Conservation (phyloP, 1,284 basidiomycete species). For the Peniophora sp. region DNA sequence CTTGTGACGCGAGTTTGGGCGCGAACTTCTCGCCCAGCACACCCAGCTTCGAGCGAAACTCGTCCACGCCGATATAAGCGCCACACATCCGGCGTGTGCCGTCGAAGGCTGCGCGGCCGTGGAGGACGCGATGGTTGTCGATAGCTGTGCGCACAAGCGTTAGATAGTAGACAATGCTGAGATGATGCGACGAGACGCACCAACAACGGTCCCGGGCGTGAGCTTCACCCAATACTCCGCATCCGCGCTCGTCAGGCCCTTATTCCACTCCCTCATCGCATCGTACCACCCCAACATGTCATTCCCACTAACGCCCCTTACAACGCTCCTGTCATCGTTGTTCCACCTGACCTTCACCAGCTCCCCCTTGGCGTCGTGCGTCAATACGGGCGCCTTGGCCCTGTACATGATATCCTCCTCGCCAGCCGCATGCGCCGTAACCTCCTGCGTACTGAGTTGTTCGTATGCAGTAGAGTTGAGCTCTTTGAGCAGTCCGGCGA, state of each 20-base stretch:
- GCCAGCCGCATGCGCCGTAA: constrained; percentile 87
- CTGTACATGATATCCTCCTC: constrained; percentile 59
- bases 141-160: constrained; percentile 53
- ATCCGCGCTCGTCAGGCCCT: constrained; percentile 67
- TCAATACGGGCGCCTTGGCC: constrained; percentile 61
- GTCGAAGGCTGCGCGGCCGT: constrained; percentile 85
- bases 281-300: constrained; percentile 72
- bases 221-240: constrained; percentile 92
- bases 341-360: constrained; percentile 88
- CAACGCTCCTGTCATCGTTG: constrained; percentile 85
- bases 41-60: constrained; percentile 72
- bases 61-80: constrained; percentile 89
- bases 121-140: constrained; percentile 92
- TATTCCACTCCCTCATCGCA: constrained; percentile 76
- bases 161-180: constrained; percentile 2
- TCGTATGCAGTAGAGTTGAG: constrained; percentile 70
- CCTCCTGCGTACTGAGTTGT: constrained; percentile 59
- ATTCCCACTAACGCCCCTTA: constrained; percentile 50
- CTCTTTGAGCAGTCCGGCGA: constrained; percentile 71
- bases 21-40: constrained; percentile 57
- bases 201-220: constrained; percentile 76
- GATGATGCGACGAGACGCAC: constrained; percentile 36
- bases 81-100: constrained; percentile 92
- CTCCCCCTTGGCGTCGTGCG: constrained; percentile 58
- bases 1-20: constrained; percentile 5